Evolutionary conservation across 768 basidiomycete genomes (phyloP).

Genomic region (Pleurotus tuber-regium): DNA sequence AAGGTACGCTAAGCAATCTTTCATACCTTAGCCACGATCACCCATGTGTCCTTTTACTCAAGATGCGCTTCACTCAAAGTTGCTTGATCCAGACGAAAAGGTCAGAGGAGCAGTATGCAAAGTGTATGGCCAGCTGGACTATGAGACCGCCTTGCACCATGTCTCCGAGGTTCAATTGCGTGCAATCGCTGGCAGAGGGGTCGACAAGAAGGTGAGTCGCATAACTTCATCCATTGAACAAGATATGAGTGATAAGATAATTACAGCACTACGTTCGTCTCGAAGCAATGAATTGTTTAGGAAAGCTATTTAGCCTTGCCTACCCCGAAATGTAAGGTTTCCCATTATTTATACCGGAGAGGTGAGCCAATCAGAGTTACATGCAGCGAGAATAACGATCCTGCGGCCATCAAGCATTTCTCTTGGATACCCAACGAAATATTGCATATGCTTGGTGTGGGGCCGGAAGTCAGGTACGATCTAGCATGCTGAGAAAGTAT

Average conservation of each 20-base stretch:
- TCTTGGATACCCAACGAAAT: slow-evolving; percentile 89
- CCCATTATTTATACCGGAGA: neutral
- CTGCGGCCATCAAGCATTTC: slow-evolving; percentile 73
- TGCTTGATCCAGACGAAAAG: slow-evolving; percentile 88
- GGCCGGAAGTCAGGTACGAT: slow-evolving; percentile 56
- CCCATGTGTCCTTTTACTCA: too few relatives aligned
- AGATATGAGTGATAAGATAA: too few relatives aligned
- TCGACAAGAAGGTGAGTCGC: slow-evolving; percentile 81
- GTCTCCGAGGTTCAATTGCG: slow-evolving; percentile 63
- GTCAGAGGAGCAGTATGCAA: slow-evolving; percentile 84
- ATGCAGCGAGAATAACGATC: slow-evolving; percentile 75
- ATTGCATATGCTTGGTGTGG: slow-evolving; percentile 51
- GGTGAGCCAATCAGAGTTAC: slow-evolving; percentile 6
- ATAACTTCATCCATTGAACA: too few relatives aligned
- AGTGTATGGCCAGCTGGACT: slow-evolving; percentile 81
- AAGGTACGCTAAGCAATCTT: too few relatives aligned
- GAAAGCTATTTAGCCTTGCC: slow-evolving; percentile 76
- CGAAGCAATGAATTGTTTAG: slow-evolving; percentile 77
- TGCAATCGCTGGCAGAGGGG: slow-evolving; percentile 63
- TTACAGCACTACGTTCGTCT: slow-evolving; percentile 55
- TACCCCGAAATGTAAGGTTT: slow-evolving; percentile 83
- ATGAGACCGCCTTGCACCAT: slow-evolving; percentile 86
- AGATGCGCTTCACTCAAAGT: slow-evolving; percentile 63
- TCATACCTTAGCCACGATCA: too few relatives aligned
- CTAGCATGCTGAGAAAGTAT: too few relatives aligned